phyloP scores from a whole-genome alignment of 2,329 filamentous ascomycete species.

The Trichoderma arundinaceum region DNA sequence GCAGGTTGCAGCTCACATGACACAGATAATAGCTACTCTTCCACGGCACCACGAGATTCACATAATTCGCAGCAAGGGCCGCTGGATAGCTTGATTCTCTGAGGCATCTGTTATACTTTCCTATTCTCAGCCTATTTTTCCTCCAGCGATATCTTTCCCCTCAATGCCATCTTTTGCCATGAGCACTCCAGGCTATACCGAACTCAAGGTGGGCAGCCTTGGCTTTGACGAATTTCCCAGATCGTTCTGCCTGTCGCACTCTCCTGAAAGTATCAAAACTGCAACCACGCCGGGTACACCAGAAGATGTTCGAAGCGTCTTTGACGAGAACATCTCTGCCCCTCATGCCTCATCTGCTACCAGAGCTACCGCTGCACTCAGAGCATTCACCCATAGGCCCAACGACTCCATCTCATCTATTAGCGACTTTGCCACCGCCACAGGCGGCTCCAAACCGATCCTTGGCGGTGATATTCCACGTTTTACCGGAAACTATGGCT shows the following conservation, averaged over 20 bases:
- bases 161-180: neutral
- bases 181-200: constrained; percentile 1
- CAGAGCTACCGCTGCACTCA: constrained; percentile 1
- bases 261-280: constrained; percentile 17
- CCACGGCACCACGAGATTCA: neutral
- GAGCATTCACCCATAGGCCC: constrained; percentile 1
- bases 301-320: constrained; percentile 7
- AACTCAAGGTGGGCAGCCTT: neutral
- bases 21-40: neutral
- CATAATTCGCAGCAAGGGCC: neutral
- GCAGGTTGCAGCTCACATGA: neutral
- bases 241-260: neutral
- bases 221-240: neutral
- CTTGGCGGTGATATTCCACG: constrained; percentile 1
- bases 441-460: neutral
- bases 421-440: neutral
- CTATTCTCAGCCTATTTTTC: neutral
- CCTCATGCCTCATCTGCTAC: constrained; percentile 1
- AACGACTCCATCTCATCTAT: constrained; percentile 1
- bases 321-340: neutral
- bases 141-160: neutral
- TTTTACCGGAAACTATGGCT: neutral
- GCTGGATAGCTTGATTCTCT: neutral
- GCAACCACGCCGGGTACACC: constrained; percentile 10
- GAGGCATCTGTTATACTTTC: neutral